Evolutionary conservation across 352 stramenopile species (phyloP).

Genomic region (Bremia lactucae): DNA sequence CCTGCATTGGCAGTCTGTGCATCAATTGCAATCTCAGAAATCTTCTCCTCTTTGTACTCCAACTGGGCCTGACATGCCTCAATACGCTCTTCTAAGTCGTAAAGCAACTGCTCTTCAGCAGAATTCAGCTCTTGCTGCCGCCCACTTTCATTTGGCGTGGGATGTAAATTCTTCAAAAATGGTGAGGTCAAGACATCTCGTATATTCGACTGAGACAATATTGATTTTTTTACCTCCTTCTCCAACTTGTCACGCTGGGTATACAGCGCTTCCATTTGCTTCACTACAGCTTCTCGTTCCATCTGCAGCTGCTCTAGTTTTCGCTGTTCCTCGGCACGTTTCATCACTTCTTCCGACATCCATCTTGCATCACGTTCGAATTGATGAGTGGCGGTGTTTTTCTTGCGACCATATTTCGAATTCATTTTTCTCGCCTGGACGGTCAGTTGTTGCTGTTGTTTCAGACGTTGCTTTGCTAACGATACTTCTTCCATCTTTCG

Average conservation of each 20-base stretch:
- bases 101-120: conserved; percentile 72
- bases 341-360: conserved; percentile 79
- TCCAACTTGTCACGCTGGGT: conserved; percentile 61
- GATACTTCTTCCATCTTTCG: conserved; percentile 83
- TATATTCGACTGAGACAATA: conserved; percentile 52
- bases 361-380: conserved; percentile 57
- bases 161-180: conserved; percentile 25
- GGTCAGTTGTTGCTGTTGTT: conserved; percentile 73
- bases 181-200: conserved; percentile 74
- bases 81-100: conserved; percentile 79
- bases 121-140: conserved; percentile 42
- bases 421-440: conserved; percentile 63
- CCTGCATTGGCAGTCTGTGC: conserved; percentile 29
- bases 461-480: conserved; percentile 65
- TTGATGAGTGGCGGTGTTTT: conserved; percentile 21
- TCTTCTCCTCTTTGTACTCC: conserved; percentile 85
- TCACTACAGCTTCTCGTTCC: conserved; percentile 59
- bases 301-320: conserved; percentile 78
- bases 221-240: conserved; percentile 52
- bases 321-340: conserved; percentile 67
- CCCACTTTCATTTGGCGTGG: conserved; percentile 32
- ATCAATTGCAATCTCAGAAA: conserved; percentile 69
- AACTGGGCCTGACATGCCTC: conserved; percentile 77
- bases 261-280: conserved; percentile 78
- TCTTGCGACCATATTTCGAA: conserved; percentile 39